Evolutionary conservation across 805 yeast genomes (phyloP).

Genomic region (Kodamaea kaohsiungensis): DNA sequence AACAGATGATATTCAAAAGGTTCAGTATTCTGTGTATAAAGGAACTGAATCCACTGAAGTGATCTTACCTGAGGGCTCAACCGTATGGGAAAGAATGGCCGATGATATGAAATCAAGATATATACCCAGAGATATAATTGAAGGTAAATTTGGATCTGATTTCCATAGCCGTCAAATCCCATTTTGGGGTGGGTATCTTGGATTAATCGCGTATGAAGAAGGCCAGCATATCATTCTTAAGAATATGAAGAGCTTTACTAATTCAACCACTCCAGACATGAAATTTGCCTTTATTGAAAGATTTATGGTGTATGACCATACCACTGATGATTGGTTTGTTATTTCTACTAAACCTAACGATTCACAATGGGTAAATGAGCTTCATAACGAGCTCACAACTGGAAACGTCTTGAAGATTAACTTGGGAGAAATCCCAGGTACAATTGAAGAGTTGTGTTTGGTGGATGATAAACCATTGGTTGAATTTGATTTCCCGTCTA

Average conservation of each 20-base stretch:
- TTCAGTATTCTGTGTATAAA: constrained; percentile 29
- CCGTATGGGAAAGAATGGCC: constrained; percentile 59
- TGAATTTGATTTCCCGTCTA: constrained; percentile 50
- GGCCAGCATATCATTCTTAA: constrained; percentile 51
- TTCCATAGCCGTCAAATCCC: constrained; percentile 49
- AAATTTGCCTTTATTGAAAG: constrained; percentile 72
- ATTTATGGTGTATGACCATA: constrained; percentile 56
- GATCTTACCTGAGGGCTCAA: constrained; percentile 12
- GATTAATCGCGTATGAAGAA: constrained; percentile 85
- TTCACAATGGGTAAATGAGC: constrained; percentile 33
- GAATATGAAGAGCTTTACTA: constrained; percentile 39
- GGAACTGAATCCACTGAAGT: neutral
- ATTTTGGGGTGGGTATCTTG: constrained; percentile 89
- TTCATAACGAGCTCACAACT: constrained; percentile 5
- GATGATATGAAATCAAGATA: constrained; percentile 43
- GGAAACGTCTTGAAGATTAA: constrained; percentile 15
- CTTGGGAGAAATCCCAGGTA: constrained; percentile 22
- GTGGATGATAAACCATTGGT: constrained; percentile 27
- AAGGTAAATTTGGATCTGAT: constrained; percentile 14
- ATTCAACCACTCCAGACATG: constrained; percentile 61
- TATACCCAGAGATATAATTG: constrained; percentile 31
- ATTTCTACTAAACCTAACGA: constrained; percentile 47
- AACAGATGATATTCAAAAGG: constrained; percentile 37
- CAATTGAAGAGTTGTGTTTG: constrained; percentile 25
- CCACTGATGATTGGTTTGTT: constrained; percentile 46